phyloP scores from a whole-genome alignment of 202 grass and related monocot genomes.

The Brachypodium distachyon region DNA sequence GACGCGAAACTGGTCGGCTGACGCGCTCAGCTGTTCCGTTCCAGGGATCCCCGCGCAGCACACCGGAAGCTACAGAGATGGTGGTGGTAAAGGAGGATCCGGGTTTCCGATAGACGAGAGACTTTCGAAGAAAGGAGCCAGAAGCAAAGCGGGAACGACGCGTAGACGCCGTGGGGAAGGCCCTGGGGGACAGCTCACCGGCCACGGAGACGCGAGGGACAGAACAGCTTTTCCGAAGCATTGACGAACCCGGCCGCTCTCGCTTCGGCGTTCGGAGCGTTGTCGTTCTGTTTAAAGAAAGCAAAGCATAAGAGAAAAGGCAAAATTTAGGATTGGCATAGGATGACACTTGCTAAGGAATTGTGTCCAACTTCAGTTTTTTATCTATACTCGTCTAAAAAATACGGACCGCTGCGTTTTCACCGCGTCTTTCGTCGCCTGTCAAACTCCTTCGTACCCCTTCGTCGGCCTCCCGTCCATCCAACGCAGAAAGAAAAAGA shows the following conservation, averaged over 20 bases:
- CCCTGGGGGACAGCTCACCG: constrained; percentile 15
- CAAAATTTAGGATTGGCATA: too few relatives aligned
- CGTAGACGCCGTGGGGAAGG: constrained; percentile 28
- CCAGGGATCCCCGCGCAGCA: background rate
- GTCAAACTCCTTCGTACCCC: too few relatives aligned
- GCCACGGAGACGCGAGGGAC: constrained; percentile 17
- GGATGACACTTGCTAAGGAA: too few relatives aligned
- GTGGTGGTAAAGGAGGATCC: background rate
- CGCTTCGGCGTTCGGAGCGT: background rate
- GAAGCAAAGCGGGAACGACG: constrained; percentile 11
- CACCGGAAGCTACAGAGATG: background rate
- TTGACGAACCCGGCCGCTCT: background rate
- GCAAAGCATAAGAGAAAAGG: too few relatives aligned
- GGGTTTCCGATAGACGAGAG: background rate
- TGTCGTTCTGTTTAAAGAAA: too few relatives aligned
- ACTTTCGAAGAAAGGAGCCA: constrained; percentile 28
- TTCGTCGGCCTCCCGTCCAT: too few relatives aligned
- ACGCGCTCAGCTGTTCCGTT: background rate
- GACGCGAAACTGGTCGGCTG: background rate
- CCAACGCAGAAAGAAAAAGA: too few relatives aligned
- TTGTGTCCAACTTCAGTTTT: background rate
- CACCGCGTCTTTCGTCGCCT: too few relatives aligned
- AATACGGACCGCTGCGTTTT: too few relatives aligned
- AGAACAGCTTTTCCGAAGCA: background rate
- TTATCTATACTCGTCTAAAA: too few relatives aligned